Base-by-base conservation (phyloP, 495 filamentous ascomycete genomes). In the Geoglossum glabrum region DNA sequence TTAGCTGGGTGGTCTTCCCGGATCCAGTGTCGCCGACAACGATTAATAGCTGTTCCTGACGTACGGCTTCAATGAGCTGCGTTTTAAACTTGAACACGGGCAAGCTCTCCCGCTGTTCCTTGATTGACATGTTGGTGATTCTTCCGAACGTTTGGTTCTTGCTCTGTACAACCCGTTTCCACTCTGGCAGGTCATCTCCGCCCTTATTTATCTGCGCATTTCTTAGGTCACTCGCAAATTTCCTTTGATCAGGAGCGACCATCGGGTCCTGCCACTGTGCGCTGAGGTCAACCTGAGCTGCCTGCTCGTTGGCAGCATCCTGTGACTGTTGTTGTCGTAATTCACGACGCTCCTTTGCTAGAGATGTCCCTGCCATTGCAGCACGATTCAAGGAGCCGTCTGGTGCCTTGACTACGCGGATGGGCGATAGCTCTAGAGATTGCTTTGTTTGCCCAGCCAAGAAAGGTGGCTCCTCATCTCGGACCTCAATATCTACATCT, bases 261-360 rank as follows among this genome's bases (percentile, higher is more conserved):
- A 99, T 94, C 0, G 92, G 92, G 69, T 99, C 92, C 57, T 95
- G 81, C 92, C 92, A 99, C 67, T 96, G 89, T 0, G 86, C 82
- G 47, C 83, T 80, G 5, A 99, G 77, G 63, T 98, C 90, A 10
- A 92, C 85, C 60, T 87, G 80, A 3, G 80, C 72, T 3, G 86
- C 81, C 59, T 85, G 80, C 62, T 95, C 80, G 0, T 83, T 82
- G 3, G 87, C 86, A 59, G 83, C 84, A 40, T 87, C 86, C 60
- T 92, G 85, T 0, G 79, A 81, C 67, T 97, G 90, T 67, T 90
- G 83, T 63, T 96, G 89, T 45, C 86, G 76, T 58, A 96, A 58
- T 57, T 99, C 92, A 64, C 87, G 79, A 45, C 92, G 76, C 63
- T 97, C 93, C 69, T 87, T 92, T 15, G 92, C 87, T n/a, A 97